Conservation (phyloP, 805 yeast genomes). For the Kazachstania psychrophila region DNA sequence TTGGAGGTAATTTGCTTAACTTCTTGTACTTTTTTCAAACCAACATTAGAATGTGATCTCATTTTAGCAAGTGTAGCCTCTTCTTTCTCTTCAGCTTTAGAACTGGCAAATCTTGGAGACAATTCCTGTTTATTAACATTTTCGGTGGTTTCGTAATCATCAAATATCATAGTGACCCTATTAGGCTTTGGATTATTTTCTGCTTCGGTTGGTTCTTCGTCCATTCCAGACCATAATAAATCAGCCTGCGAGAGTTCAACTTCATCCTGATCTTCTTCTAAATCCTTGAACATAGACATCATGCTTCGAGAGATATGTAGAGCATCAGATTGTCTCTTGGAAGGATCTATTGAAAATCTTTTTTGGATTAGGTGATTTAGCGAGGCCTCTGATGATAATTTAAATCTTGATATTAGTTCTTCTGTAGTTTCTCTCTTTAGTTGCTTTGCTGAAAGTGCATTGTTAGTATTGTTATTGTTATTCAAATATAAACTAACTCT, state of each 20-base stretch:
- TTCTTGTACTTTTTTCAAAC: no score
- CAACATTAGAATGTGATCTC: no score
- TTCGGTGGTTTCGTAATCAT: slow-evolving; percentile 17
- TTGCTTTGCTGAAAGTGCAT: slow-evolving; percentile 3
- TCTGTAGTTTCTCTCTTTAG: slow-evolving; percentile 29
- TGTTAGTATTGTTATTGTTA: slow-evolving; percentile 9
- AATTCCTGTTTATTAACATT: no score
- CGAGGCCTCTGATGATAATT: slow-evolving; percentile 22
- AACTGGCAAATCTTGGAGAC: slow-evolving; percentile 3
- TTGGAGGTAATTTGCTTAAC: no score
- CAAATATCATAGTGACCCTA: slow-evolving; percentile 26
- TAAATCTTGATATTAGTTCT: slow-evolving; percentile 27
- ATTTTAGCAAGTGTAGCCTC: neutral
- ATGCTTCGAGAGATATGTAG: slow-evolving; percentile 16
- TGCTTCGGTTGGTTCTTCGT: neutral
- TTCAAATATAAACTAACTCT: slow-evolving; percentile 27
- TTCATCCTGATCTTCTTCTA: slow-evolving; percentile 18
- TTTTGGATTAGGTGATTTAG: slow-evolving; percentile 13
- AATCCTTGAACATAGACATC: slow-evolving; percentile 26
- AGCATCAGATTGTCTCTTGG: slow-evolving; percentile 7
- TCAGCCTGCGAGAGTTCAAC: slow-evolving; percentile 3
- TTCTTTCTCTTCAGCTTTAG: neutral
- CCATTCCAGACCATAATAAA: neutral
- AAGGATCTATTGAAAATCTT: slow-evolving; percentile 12
- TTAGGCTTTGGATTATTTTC: slow-evolving; percentile 8